Base-by-base conservation (phyloP, 2,329 filamentous ascomycete genomes). In the Leptosphaerulina australis region DNA sequence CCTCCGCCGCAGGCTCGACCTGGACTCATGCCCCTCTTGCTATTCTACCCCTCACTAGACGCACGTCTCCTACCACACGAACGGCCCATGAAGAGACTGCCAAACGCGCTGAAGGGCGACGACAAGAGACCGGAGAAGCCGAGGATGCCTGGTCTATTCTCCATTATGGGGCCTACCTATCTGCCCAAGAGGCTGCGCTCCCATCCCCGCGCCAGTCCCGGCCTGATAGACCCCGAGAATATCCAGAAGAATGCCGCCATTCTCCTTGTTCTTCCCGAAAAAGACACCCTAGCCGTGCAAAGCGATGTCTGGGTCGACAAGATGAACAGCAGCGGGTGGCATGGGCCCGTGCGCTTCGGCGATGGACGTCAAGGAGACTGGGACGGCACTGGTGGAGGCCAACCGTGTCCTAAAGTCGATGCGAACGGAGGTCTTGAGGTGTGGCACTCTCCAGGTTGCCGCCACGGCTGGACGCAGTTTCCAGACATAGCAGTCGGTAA, bases 391-490 rank as follows among this genome's bases (percentile, higher is more conserved):
- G 30, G 50, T 0, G 60, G 63, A n/a, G 52, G 59, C 11, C 58
- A 29, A 50, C 59, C 15, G 39, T 64, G 50, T 37, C 55, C 36
- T 40, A 18, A 44, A 39, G 4, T 53, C 45, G 24, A 60, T 41
- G 39, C 44, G 56, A 66, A 71, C 50, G 60, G 64, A 24, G 63
- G 75, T 31, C 43, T 77, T 46, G 75, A 76, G 28, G 61, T 72
- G 4, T 73, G 70, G 70, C 66, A 73, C 39, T 68, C 69, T 11
- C 69, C 69, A 1, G 47, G 44, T 3, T 71, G 68, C 49, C 48
- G 63, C 31, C 74, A 77, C 50, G 74, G 74, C 5, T 77, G 74
- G 74, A 76, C 75, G 34, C 73, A 75, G 57, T 75, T 76, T 36
- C 75, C 75, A 1, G 70, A 73, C 44, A 60, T 61, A 5, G 66